phyloP scores from a whole-genome alignment of 768 basidiomycete species.

The Boletus huronensis region DNA sequence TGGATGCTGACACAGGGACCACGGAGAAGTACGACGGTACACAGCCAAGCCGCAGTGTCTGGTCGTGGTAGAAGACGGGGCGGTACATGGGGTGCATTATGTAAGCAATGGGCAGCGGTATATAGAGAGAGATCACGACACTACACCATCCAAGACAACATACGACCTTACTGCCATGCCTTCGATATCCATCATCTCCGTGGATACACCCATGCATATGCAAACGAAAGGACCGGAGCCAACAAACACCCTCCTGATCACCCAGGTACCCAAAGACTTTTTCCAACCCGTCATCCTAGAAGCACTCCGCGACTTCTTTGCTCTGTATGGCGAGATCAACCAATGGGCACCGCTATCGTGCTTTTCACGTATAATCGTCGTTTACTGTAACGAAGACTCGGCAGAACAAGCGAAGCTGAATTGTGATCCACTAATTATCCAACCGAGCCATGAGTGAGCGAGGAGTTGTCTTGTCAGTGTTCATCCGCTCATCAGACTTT shows the following conservation, averaged over 20 bases:
- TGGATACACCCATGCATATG: neutral
- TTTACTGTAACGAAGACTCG: constrained; percentile 61
- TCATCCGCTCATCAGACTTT: constrained; percentile 8
- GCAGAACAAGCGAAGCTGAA: constrained; percentile 65
- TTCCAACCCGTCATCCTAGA: constrained; percentile 69
- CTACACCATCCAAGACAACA: constrained; percentile 1
- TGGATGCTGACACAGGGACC: constrained; percentile 10
- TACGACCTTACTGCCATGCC: constrained; percentile 15
- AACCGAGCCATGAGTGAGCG: constrained; percentile 51
- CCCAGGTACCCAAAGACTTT: constrained; percentile 70
- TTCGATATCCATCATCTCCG: constrained; percentile 29
- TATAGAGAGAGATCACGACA: constrained; percentile 3
- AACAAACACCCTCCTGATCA: constrained; percentile 86
- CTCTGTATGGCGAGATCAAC: constrained; percentile 74
- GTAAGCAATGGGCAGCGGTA: constrained; percentile 12
- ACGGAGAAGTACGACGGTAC: constrained; percentile 6
- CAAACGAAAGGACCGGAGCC: constrained; percentile 9
- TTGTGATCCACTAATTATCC: constrained; percentile 63
- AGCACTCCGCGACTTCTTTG: constrained; percentile 70
- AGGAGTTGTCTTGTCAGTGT: constrained; percentile 3
- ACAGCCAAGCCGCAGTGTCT: constrained; percentile 18
- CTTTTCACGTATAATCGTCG: constrained; percentile 79
- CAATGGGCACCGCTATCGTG: constrained; percentile 86
- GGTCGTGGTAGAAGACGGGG: neutral
- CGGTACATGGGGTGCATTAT: constrained; percentile 14